Evolutionary conservation across 306 rosid species (phyloP).

Genomic region (Sindora glabra): DNA sequence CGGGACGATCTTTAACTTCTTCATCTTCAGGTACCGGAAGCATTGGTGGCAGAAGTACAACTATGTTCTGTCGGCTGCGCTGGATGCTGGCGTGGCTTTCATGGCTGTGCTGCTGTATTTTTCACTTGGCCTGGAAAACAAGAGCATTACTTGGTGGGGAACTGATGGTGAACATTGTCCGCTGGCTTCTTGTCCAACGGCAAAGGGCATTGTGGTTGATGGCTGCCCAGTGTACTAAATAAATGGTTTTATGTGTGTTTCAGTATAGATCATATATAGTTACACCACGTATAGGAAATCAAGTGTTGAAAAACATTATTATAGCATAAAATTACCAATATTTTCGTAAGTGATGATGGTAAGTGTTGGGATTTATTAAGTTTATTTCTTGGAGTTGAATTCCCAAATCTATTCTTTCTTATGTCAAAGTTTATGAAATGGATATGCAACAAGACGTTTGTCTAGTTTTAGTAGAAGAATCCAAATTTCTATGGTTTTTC

Average conservation of each 20-base stretch:
- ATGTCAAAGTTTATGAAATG: too few relatives aligned
- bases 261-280: background rate
- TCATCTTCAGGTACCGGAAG: conserved; percentile 38
- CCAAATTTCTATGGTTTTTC: too few relatives aligned
- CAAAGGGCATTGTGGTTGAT: conserved; percentile 32
- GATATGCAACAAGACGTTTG: too few relatives aligned
- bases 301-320: background rate
- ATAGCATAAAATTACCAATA: too few relatives aligned
- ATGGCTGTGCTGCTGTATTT: conserved; percentile 39
- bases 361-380: too few relatives aligned
- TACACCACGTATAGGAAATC: background rate
- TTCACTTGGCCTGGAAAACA: conserved; percentile 26
- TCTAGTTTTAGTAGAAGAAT: too few relatives aligned
- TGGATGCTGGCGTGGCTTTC: conserved; percentile 52
- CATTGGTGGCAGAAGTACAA: conserved; percentile 54
- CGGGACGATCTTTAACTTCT: conserved; percentile 40
- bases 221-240: conserved; percentile 29
- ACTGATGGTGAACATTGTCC: conserved; percentile 35
- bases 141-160: conserved; percentile 36
- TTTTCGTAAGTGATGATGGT: too few relatives aligned
- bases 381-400: too few relatives aligned
- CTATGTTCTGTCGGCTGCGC: conserved; percentile 41
- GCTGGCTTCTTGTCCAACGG: conserved; percentile 32
- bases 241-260: background rate
- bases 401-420: too few relatives aligned